Base-by-base conservation (phyloP, 495 filamentous ascomycete species). In the Glarea lozoyensis region DNA sequence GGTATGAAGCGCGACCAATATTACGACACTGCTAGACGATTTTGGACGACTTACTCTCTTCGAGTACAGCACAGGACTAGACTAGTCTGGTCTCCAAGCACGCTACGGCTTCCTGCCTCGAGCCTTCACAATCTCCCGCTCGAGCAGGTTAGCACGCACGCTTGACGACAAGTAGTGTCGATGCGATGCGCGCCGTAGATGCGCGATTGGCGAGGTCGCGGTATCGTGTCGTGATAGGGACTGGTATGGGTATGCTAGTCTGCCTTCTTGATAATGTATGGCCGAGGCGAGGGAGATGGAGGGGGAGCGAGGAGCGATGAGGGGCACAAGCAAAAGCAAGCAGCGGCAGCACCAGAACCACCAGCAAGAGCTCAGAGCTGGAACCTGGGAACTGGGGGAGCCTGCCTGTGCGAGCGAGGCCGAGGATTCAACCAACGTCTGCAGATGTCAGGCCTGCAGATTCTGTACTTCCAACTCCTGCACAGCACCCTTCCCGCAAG, bases 401-500 rank as follows among this genome's bases (percentile, higher is more conserved):
- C n/a, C n/a, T n/a, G n/a, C n/a, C n/a, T n/a, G n/a, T n/a, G n/a
- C n/a, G n/a, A n/a, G n/a, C n/a, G n/a, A n/a, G n/a, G n/a, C n/a
- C n/a, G n/a, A n/a, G n/a, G n/a, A n/a, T n/a, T n/a, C n/a, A n/a
- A n/a, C n/a, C n/a, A n/a, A n/a, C n/a, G n/a, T n/a, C n/a, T 34
- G 31, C 31, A 34, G 31, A 11, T 37, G 35, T 19, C 35, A 37
- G 35, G 35, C 17, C 35, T 37, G 35, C 35, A 37, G 35, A 37
- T 5, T 16, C 15, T 16, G 15, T 15, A 16, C 6, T 16, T 29
- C 7, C 25, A 29, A 29, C 25, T 29, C 7, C 25, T 7, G 7
- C 25, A 29, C 25, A 7, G 25, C 25, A n/a, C 25, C 25, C 7
- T 29, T 29, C 25, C 25, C 25, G 7, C 7, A n/a, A n/a, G 25